These are phyloP conservation scores for Auricularia auricula-judae DNA, from an alignment of 768 basidiomycete species.

Conservation along the genomic window DNA sequence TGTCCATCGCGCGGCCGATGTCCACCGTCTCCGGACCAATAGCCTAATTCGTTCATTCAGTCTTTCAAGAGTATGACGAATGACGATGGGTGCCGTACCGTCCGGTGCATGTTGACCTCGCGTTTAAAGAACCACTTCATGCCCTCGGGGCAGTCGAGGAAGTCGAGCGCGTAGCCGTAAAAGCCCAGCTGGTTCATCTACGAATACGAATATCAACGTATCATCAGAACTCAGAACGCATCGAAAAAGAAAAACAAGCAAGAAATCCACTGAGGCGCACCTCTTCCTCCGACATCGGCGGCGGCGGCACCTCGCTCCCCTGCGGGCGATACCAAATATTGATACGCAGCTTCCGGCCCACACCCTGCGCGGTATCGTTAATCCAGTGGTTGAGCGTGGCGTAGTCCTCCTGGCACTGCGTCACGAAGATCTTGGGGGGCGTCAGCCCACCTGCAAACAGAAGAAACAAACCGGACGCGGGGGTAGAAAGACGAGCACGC, in stretches of 20 bases:
- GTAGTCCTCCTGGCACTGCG: constrained; percentile 75
- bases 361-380: constrained; percentile 47
- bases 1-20: constrained; percentile 45
- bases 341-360: constrained; percentile 43
- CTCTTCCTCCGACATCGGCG: constrained; percentile 52
- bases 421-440: constrained; percentile 62
- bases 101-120: constrained; percentile 57
- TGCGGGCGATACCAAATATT: constrained; percentile 56
- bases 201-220: too few species aligned
- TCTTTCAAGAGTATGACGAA: background rate
- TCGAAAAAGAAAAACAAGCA: background rate
- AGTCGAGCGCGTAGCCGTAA: constrained; percentile 76
- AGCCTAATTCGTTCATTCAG: constrained; percentile 31
- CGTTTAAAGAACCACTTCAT: constrained; percentile 60
- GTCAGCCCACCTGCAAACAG: background rate
- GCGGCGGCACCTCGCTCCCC: constrained; percentile 24
- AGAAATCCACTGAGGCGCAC: constrained; percentile 24
- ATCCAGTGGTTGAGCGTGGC: constrained; percentile 53
- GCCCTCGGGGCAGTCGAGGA: constrained; percentile 64
- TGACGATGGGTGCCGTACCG: constrained; percentile 34
- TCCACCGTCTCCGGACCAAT: constrained; percentile 45
- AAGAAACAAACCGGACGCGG: background rate
- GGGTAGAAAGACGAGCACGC: constrained; percentile 9
- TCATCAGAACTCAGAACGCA: background rate
- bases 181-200: constrained; percentile 51